A percentile compares a stretch with the other conserved stretches of the same genome.
phyloP scores from a whole-genome alignment of 306 rosid genomes.

The Sindora glabra region DNA sequence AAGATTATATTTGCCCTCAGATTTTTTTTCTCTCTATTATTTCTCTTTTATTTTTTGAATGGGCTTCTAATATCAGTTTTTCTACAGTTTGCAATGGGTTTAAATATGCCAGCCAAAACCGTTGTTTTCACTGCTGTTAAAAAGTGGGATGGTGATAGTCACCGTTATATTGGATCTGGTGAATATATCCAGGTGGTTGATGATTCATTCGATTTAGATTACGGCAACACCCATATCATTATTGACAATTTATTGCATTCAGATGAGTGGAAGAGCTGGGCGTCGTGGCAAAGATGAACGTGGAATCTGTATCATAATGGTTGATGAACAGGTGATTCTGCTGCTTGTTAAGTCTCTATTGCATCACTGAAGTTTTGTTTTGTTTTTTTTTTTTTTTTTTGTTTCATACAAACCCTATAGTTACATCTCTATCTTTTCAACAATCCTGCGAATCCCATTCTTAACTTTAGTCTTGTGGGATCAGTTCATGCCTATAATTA shows the following conservation, averaged over 20 bases:
- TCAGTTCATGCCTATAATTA: not conserved
- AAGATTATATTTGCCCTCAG: constrained; percentile 23
- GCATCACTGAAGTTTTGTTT: not conserved
- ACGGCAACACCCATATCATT: not conserved
- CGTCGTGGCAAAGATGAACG: constrained; percentile 99
- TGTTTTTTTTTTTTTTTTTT: not conserved
- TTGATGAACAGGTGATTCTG: constrained; percentile 81
- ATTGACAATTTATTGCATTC: constrained; percentile 10
- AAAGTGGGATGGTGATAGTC: constrained; percentile 99
- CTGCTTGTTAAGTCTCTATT: constrained; percentile 3
- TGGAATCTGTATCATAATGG: constrained; percentile 91
- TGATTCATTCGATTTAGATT: constrained; percentile 3
- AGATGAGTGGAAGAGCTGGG: constrained; percentile 99
- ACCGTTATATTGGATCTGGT: constrained; percentile 92
- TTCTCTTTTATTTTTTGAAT: constrained; percentile 1
- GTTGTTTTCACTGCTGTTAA: constrained; percentile 94
- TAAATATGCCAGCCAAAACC: constrained; percentile 98
- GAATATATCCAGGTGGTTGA: constrained; percentile 92
- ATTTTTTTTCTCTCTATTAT: constrained; percentile 14
- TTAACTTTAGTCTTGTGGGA: not conserved
- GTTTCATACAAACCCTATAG: no score
- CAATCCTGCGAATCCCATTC: not conserved
- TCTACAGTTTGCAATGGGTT: constrained; percentile 96
- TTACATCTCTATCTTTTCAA: not conserved
- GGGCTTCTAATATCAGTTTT: constrained; percentile 4